Evolutionary conservation across 1,139 yeast species (phyloP).

Genomic region (Lodderomyces margitis): DNA sequence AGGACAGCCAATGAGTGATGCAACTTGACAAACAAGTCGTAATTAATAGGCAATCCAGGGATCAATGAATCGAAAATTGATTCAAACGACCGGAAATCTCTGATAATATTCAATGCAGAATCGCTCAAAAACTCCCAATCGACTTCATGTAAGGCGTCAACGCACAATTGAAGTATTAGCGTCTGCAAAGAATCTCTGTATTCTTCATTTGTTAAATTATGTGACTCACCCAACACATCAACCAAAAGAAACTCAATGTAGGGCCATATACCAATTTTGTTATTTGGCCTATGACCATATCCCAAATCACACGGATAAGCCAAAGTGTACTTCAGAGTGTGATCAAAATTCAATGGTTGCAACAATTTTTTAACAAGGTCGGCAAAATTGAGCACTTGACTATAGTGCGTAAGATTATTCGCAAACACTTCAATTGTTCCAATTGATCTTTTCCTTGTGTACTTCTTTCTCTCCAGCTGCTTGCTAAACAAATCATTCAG

Average conservation of each 20-base stretch:
- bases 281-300: constrained; percentile 47
- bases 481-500: constrained; percentile 10
- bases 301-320: constrained; percentile 71
- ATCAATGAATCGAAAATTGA: constrained; percentile 38
- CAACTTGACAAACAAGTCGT: constrained; percentile 41
- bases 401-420: constrained; percentile 36
- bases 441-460: constrained; percentile 27
- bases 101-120: constrained; percentile 27
- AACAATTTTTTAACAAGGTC: constrained; percentile 44
- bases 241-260: constrained; percentile 69
- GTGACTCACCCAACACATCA: constrained; percentile 59
- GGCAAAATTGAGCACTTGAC: constrained; percentile 64
- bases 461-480: constrained; percentile 18
- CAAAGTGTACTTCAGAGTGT: constrained; percentile 36
- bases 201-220: constrained; percentile 23
- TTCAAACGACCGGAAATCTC: constrained; percentile 46
- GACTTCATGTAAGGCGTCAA: constrained; percentile 53
- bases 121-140: constrained; percentile 62
- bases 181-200: constrained; percentile 51
- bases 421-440: constrained; percentile 33
- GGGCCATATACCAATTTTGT: constrained; percentile 69
- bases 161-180: constrained; percentile 51
- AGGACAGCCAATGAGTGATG: constrained; percentile 71
- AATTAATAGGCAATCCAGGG: constrained; percentile 22
- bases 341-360: constrained; percentile 21